Conservation (phyloP, 139 green algal genomes). For the Chlorella sp. region DNA sequence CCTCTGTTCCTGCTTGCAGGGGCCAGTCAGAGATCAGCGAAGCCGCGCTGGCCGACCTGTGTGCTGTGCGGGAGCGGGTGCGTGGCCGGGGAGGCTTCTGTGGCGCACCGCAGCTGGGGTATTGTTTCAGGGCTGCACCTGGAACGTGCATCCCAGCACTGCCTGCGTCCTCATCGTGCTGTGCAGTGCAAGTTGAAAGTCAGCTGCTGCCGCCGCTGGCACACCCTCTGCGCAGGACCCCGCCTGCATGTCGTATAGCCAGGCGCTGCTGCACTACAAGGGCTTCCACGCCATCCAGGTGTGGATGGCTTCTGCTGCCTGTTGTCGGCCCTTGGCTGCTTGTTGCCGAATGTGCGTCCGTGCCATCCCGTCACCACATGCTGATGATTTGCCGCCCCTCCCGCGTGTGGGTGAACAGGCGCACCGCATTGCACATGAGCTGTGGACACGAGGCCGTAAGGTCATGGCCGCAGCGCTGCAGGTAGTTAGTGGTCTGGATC, state of each 20-base stretch:
- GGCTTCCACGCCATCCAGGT: conserved; percentile 94
- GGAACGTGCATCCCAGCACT: too few species aligned
- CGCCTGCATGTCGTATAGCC: conserved; percentile 68
- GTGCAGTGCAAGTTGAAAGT: too few species aligned
- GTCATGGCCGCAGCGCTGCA: conserved; percentile 85
- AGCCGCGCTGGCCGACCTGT: conserved; percentile 56
- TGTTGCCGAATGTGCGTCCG: too few species aligned
- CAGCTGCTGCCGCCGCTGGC: background rate
- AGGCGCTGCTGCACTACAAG: conserved; percentile 95
- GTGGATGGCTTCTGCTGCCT: background rate
- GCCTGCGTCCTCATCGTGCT: too few species aligned
- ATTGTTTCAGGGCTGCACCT: too few species aligned
- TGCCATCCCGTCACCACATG: too few species aligned
- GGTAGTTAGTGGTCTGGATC: too few species aligned
- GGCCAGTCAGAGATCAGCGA: conserved; percentile 31
- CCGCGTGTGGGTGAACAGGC: conserved; percentile 33
- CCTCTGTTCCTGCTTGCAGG: too few species aligned
- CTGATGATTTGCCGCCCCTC: background rate
- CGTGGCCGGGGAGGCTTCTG: background rate
- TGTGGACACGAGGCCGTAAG: conserved; percentile 83
- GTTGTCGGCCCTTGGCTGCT: background rate
- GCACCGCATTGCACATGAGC: conserved; percentile 91
- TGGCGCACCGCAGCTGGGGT: background rate
- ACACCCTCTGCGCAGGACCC: conserved; percentile 61
- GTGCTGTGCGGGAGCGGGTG: conserved; percentile 60